Evolutionary conservation across 1,284 basidiomycete genomes (phyloP), one percentile per base, ranked within the genome.

Genomic region (Xerocomus alliaceus): DNA sequence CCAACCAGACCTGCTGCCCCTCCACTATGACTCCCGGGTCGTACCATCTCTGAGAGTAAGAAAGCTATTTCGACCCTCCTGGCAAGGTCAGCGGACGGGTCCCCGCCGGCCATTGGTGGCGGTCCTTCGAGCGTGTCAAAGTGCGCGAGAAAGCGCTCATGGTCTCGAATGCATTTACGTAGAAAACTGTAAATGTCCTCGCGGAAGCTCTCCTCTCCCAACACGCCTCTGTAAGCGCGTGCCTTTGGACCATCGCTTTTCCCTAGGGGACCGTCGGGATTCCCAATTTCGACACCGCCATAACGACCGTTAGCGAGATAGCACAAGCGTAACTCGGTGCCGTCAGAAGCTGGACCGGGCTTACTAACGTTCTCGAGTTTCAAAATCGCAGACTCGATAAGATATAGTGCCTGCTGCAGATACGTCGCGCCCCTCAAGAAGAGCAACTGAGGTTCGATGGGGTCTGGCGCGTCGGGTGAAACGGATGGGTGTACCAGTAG

Each of bases 391-490:
- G 81, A 78, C 74, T 94, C 92, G 64, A 94, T 87, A 39, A 92
- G 77, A 70, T 83, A 80, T 9, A 92, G 78, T 0, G 90, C 90
- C 45, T 92, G 88, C 65, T 92, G 90, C 5, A 94, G 81, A 73
- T 91, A 88, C 2, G 92, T 86, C 8, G 90, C 87, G 4, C 89
- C 92, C 49, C 92, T 87, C 31, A 92, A 79, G 77, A 94, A 94
- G 29, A 92, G 77, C n/a, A 90, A 77, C 68, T 94, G 92, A 0
- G 86, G 87, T 70, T 94, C 92, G 54, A 94, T 87, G 34, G 90
- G 90, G 60, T 90, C 88, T 0, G 90, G 91, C n/a, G 89, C 88
- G 65, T 88, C 86, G 11, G 88, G 86, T 3, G 86, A 81, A 31
- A 85, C 82, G 17, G 90, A 91, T 2, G 88, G 87, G 70, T 92